Evolutionary conservation across 345 rosid species (phyloP), one percentile per base, ranked within the genome.

Genomic region (Punica granatum): DNA sequence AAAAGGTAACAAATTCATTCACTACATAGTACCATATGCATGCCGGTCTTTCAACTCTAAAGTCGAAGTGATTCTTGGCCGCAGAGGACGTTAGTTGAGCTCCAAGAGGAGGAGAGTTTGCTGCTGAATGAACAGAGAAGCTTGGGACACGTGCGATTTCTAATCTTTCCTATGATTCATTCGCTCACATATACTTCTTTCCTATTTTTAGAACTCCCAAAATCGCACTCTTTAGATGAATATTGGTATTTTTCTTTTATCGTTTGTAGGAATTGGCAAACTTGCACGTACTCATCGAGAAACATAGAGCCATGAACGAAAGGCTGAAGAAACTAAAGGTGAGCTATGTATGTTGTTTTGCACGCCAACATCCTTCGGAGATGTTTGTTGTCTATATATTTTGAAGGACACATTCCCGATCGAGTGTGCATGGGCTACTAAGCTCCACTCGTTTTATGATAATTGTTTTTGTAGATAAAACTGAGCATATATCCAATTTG

Each of bases 311-410:
- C 43, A 72, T 25, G 59, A 88, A 86, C 73, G 81, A 72, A 64
- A 73, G 71, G 48, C 73, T 86, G 63, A 90, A 90, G 83, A 90
- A 78, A 69, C 69, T 72, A 66, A 86, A 86, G 92, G 97, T 84
- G 39, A 69, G 49, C 13, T 19, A 12, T 60, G 33, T 5, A 26
- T 30, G 16, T 53, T 19, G 60, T 53, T 11, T 21, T 21, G 23
- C 11, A 37, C 1, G 12, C 0, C 12, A 13, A 7, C 7, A 37
- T 13, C 12, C 42, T 37, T 37, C 11, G 7, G 10, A 7, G 2
- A 41, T 41, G 6, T 41, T 11, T 41, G 44, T 16, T 11, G 14
- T 41, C 15, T 41, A 12, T 59, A 10, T 9, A 26, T 6, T 26
- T 11, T 59, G 62, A n/a, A n/a, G n/a, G n/a, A n/a, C n/a, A n/a